phyloP scores from a whole-genome alignment of 2,329 filamentous ascomycete genomes.

The Teratosphaeria destructans region DNA sequence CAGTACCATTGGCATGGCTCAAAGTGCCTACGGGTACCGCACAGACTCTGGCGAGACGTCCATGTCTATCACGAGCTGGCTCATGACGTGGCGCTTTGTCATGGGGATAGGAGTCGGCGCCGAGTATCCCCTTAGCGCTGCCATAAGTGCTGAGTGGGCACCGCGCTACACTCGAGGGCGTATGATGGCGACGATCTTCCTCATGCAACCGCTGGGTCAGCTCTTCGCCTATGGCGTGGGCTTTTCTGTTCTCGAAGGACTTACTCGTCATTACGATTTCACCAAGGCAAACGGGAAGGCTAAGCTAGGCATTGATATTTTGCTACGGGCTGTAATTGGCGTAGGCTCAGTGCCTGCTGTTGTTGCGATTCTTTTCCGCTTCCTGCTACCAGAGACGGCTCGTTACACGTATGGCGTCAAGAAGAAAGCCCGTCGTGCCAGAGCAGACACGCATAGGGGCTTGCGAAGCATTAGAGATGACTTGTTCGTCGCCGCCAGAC shows the following conservation, averaged over 20 bases:
- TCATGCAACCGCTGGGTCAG: constrained; percentile 34
- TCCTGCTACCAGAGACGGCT: constrained; percentile 31
- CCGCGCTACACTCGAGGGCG: constrained; percentile 27
- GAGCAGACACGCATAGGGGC: constrained; percentile 5
- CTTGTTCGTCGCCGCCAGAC: not conserved
- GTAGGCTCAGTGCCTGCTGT: constrained; percentile 29
- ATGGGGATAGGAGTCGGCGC: constrained; percentile 32
- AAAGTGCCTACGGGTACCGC: constrained; percentile 22
- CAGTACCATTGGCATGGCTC: constrained; percentile 29
- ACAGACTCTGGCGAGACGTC: constrained; percentile 16
- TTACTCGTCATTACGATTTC: constrained; percentile 14
- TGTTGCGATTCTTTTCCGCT: constrained; percentile 29
- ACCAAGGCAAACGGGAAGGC: not conserved
- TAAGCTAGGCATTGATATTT: constrained; percentile 25
- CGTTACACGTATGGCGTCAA: constrained; percentile 31
- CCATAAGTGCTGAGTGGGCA: constrained; percentile 31
- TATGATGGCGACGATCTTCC: constrained; percentile 34
- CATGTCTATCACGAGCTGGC: constrained; percentile 30
- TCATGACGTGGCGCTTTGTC: constrained; percentile 30
- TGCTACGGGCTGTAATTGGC: constrained; percentile 32
- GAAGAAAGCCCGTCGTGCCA: constrained; percentile 24
- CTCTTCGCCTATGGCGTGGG: constrained; percentile 19
- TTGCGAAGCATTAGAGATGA: not conserved
- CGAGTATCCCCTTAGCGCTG: constrained; percentile 21
- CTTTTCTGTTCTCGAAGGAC: constrained; percentile 7